These are phyloP conservation scores for Trichoderma pleuroti DNA, from an alignment of 2,329 filamentous ascomycete species.

Conservation along the genomic window DNA sequence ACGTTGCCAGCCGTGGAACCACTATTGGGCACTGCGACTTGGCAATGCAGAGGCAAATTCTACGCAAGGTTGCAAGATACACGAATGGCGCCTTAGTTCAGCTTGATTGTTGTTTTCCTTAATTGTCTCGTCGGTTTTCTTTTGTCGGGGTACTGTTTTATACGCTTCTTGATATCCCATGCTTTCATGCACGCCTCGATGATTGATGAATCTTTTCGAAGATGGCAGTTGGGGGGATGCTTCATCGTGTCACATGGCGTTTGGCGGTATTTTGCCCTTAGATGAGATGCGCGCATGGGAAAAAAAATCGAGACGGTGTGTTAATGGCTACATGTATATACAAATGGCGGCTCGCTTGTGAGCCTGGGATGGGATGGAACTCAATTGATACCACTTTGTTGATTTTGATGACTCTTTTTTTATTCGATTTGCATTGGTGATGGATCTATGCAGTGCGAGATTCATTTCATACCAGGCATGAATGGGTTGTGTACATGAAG, in stretches of 20 bases:
- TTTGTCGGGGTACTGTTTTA: not conserved
- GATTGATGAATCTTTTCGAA: not conserved
- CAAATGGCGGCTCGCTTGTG: not conserved
- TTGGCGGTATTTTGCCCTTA: not conserved
- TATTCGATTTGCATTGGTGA: not conserved
- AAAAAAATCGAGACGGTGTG: not conserved
- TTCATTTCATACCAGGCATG: not conserved
- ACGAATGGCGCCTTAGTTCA: conserved; percentile 16
- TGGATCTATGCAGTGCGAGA: not conserved
- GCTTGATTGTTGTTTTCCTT: not conserved
- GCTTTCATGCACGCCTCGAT: not conserved
- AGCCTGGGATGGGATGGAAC: conserved; percentile 10
- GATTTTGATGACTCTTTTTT: too few relatives aligned
- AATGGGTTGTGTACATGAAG: not conserved
- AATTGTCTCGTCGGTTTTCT: not conserved
- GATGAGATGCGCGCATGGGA: not conserved
- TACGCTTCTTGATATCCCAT: conserved; percentile 7
- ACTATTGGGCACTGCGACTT: too few relatives aligned
- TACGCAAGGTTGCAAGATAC: conserved; percentile 15
- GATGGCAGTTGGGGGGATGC: not conserved
- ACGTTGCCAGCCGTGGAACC: not conserved
- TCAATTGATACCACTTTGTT: conserved; percentile 21
- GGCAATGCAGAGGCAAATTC: not conserved
- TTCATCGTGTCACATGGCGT: conserved; percentile 10
- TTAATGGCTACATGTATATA: conserved; percentile 13